phyloP scores from a whole-genome alignment of 2,329 filamentous ascomycete genomes.

The Monilinia vaccinii-corymbosi region DNA sequence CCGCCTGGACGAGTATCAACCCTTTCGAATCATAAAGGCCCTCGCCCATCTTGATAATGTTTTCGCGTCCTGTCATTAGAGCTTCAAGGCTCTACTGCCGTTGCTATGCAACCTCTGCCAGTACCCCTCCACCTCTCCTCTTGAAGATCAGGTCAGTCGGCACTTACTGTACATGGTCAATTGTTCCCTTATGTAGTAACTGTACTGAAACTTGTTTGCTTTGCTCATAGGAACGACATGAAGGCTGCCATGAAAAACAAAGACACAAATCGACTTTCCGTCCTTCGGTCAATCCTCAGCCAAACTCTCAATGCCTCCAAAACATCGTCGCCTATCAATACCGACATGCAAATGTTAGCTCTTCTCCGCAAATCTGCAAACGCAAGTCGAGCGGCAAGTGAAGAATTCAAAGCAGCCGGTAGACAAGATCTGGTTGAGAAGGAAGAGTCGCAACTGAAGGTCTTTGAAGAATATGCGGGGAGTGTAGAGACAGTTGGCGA shows the following conservation, averaged over 20 bases:
- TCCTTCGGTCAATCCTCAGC: slow-evolving; percentile 59
- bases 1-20: background rate
- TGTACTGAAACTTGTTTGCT: background rate
- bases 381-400: slow-evolving; percentile 46
- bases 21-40: background rate
- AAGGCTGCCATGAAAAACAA: slow-evolving; percentile 59
- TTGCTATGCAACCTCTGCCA: slow-evolving; percentile 23
- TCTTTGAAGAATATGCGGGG: slow-evolving; percentile 57
- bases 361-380: slow-evolving; percentile 57
- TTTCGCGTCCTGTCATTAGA: slow-evolving; percentile 16
- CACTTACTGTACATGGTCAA: background rate
- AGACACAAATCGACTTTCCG: slow-evolving; percentile 54
- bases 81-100: slow-evolving; percentile 22
- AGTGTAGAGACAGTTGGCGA: slow-evolving; percentile 47
- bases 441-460: slow-evolving; percentile 55
- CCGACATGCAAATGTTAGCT: slow-evolving; percentile 58
- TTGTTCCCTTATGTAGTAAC: background rate
- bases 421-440: slow-evolving; percentile 62
- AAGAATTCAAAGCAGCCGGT: slow-evolving; percentile 55
- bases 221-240: slow-evolving; percentile 39
- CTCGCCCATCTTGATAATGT: slow-evolving; percentile 12
- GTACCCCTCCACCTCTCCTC: slow-evolving; percentile 29
- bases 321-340: slow-evolving; percentile 58
- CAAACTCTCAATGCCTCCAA: slow-evolving; percentile 69
- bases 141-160: slow-evolving; percentile 31